Evolutionary conservation across 202 grass and related monocot genomes (phyloP).

Genomic region (Carex arenaria): DNA sequence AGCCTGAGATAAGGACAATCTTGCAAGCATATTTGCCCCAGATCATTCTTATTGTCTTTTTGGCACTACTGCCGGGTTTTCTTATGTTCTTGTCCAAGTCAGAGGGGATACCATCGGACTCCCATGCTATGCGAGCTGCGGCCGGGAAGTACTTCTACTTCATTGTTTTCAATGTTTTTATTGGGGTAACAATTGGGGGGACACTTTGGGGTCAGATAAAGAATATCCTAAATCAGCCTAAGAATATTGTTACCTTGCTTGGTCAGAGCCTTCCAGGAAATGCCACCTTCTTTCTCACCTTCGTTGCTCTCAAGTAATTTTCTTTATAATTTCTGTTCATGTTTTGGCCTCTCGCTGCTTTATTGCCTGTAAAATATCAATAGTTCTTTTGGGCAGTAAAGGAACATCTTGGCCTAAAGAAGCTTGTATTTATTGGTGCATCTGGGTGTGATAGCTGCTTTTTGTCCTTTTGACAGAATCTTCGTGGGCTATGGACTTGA

Average conservation of each 20-base stretch:
- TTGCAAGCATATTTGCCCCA: constrained; percentile 89
- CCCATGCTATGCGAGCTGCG: constrained; percentile 59
- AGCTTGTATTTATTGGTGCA: background rate
- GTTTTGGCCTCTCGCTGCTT: background rate
- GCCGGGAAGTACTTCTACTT: constrained; percentile 96
- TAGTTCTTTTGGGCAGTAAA: background rate
- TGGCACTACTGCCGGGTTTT: constrained; percentile 65
- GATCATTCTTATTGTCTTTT: constrained; percentile 72
- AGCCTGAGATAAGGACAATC: constrained; percentile 39
- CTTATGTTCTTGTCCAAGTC: constrained; percentile 75
- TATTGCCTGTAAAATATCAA: background rate
- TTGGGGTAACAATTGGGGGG: constrained; percentile 38
- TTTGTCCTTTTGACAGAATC: constrained; percentile 46
- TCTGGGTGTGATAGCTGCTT: background rate
- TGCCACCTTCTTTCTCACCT: constrained; percentile 91
- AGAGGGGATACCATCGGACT: constrained; percentile 60
- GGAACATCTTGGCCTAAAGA: background rate
- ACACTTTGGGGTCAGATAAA: constrained; percentile 41
- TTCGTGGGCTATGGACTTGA: constrained; percentile 95
- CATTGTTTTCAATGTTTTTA: constrained; percentile 85
- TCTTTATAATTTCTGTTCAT: background rate
- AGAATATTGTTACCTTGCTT: constrained; percentile 23
- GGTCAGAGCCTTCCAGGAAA: constrained; percentile 41
- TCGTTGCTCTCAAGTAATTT: constrained; percentile 81
- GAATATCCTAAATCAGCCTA: constrained; percentile 30